phyloP scores from a whole-genome alignment of 2,329 filamentous ascomycete genomes.

The Xylaria sp. region DNA sequence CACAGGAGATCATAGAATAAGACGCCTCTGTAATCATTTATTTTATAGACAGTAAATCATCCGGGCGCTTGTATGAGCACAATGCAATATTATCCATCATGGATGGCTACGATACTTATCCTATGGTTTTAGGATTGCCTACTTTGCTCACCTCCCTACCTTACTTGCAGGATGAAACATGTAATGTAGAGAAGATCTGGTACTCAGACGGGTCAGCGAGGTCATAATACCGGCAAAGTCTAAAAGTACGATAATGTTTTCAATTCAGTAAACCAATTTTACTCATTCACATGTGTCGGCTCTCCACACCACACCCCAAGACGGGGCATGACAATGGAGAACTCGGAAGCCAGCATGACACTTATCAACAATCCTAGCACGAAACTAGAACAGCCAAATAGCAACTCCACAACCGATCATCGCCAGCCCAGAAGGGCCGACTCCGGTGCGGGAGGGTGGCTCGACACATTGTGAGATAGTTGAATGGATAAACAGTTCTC shows the following conservation, averaged over 20 bases:
- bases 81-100: background rate
- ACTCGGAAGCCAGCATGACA: slow-evolving; percentile 72
- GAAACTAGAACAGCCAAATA: slow-evolving; percentile 48
- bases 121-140: background rate
- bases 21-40: slow-evolving; percentile 31
- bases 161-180: background rate
- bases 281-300: slow-evolving; percentile 75
- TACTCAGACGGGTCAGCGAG: slow-evolving; percentile 35
- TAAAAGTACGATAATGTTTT: slow-evolving; percentile 5
- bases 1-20: slow-evolving; percentile 45
- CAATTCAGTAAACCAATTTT: slow-evolving; percentile 73
- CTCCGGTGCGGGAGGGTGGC: slow-evolving; percentile 80
- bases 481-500: slow-evolving; percentile 80
- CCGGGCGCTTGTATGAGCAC: background rate
- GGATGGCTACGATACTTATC: background rate
- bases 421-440: slow-evolving; percentile 56
- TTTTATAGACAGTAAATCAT: slow-evolving; percentile 31
- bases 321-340: slow-evolving; percentile 64
- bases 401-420: slow-evolving; percentile 83
- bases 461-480: slow-evolving; percentile 73
- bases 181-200: background rate
- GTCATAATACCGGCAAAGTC: background rate
- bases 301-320: slow-evolving; percentile 62
- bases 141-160: background rate
- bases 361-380: slow-evolving; percentile 48